Evolutionary conservation across 805 yeast genomes (phyloP), one percentile per base, ranked within the genome.

Genomic region (Yamadazyma scolyti): DNA sequence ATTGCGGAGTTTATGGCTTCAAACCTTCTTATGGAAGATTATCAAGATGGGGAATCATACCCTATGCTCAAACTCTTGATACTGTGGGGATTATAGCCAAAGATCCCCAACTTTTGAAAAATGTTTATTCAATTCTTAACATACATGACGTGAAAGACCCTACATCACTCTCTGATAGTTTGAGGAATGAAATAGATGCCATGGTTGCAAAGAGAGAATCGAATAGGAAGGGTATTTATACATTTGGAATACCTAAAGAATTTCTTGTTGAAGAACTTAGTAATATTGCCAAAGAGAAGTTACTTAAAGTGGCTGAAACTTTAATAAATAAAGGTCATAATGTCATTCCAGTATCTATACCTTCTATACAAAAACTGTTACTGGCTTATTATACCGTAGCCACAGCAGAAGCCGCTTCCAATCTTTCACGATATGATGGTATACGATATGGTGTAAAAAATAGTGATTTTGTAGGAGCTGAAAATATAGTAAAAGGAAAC

Each of bases 1-100:
- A 82, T 53, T 80, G 90, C 43, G 85, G 89, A 2, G 70, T 82
- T 0, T 61, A 76, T 18, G 98, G 98, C 1, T 87, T 87, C 61
- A 93, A 93, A 54, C 98, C 98, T 1, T 71, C 93, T 0, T 93
- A 93, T 54, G 98, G 98, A 0, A 68, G 96, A 22, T 63, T 93
- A 2, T 88, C 97, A 0, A 65, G 99, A 34, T 80, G 86, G 79
- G 99, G 98, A 2, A 86, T 93, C 6, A 62, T 89, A 3, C 79
- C 96, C 0, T 90, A 89, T 58, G 96, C 97, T 2, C 97, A 94
- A 56, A 79, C 90, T 23, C 65, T 93, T 32, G 99, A 93, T 52
- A 89, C 97, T 0, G 96, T 93, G 2, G 99, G 99, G 0, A 71
- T 94, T 1, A 33, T 89, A 19, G 63, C 89, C 0, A 68, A 66